Percentiles rank a stretch among this genome's conserved stretches.
Evolutionary conservation across 1,284 basidiomycete species (phyloP).

Genomic region (Ustilago xerochloae): DNA sequence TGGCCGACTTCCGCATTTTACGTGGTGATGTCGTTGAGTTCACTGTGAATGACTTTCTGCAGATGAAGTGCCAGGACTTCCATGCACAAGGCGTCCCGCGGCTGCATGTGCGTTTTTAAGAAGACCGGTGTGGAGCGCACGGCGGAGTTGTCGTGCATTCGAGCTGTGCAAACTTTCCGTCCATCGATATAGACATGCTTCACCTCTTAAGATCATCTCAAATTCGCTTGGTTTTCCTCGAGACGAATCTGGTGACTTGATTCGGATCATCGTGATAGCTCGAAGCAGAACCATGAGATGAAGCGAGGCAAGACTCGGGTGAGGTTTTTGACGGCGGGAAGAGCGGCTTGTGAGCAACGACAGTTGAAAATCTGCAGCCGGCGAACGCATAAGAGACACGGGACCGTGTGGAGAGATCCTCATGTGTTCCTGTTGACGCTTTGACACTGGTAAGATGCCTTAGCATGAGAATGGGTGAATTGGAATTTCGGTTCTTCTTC

Average conservation of each 20-base stretch:
- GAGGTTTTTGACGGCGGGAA: no score
- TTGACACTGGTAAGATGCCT: not conserved
- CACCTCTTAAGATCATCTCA: no score
- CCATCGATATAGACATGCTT: not conserved
- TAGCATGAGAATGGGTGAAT: not conserved
- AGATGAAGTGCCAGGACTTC: no score
- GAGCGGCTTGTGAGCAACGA: no score
- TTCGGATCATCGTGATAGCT: no score
- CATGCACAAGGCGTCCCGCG: conserved; percentile 3
- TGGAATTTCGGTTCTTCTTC: not conserved
- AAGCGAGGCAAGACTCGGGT: no score
- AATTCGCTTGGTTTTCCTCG: no score
- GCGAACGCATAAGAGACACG: conserved; percentile 24
- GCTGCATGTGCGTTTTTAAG: conserved; percentile 4
- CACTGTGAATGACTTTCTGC: no score
- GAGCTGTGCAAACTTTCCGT: not conserved
- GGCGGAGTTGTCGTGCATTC: conserved; percentile 3
- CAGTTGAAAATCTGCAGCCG: conserved; percentile 8
- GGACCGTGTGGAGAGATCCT: conserved; percentile 4
- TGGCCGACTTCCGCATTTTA: no score
- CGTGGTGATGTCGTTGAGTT: no score
- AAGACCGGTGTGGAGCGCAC: not conserved
- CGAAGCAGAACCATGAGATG: no score
- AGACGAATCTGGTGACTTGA: no score
- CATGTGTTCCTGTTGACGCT: not conserved